A percentile compares a stretch with the other conserved stretches of the same genome.
These are phyloP conservation scores for Populus hybrid DNA, from an alignment of 441 rosid genomes.

Conservation along the genomic window DNA sequence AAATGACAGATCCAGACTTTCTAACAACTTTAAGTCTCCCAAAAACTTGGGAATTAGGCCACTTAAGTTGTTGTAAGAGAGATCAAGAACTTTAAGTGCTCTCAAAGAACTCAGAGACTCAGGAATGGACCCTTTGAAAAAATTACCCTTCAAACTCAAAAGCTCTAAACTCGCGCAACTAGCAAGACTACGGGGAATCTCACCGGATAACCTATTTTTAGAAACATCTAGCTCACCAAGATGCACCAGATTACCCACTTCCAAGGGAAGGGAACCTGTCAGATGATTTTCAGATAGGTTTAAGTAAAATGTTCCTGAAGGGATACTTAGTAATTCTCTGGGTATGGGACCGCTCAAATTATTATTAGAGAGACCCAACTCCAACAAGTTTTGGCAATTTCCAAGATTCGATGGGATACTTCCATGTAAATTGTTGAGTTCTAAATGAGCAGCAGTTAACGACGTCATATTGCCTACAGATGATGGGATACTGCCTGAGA, in stretches of 20 bases:
- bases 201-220: no score
- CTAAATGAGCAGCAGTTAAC: not conserved
- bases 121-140: conserved; percentile 6
- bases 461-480: not conserved
- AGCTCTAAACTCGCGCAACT: not conserved
- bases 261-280: no score
- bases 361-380: not conserved
- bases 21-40: conserved; percentile 21
- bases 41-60: conserved; percentile 15
- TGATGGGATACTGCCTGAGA: not conserved
- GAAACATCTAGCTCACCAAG: no score
- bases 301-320: not conserved
- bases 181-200: no score
- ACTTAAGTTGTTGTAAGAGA: conserved; percentile 5
- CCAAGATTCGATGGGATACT: not conserved
- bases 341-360: not conserved
- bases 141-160: not conserved
- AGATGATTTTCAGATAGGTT: no score
- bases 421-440: not conserved
- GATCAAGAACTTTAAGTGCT: not conserved
- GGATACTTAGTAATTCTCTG: not conserved
- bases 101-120: not conserved
- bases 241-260: no score
- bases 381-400: not conserved
- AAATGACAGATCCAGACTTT: not conserved